phyloP scores from a whole-genome alignment of 1,284 basidiomycete species.

The Lignosus rhinocerotis region DNA sequence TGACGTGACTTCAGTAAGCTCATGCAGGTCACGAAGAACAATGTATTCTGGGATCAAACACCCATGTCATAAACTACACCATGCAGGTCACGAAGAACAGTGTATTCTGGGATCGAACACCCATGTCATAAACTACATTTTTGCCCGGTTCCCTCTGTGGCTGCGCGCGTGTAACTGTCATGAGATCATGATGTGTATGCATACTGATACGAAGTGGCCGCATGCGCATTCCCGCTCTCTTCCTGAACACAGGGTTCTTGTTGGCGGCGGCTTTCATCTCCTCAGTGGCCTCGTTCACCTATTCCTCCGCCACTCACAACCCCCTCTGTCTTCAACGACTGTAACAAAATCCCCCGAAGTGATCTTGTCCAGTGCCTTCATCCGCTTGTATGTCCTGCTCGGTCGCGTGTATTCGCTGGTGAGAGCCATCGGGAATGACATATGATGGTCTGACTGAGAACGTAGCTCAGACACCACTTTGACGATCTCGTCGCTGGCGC shows the following conservation, averaged over 20 bases:
- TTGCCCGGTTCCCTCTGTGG: too few species aligned
- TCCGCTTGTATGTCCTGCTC: conserved; percentile 9
- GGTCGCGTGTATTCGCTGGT: conserved; percentile 8
- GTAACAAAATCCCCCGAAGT: conserved; percentile 5
- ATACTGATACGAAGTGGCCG: too few species aligned
- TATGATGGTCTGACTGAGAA: background rate
- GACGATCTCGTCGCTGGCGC: conserved; percentile 5
- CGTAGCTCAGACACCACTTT: conserved; percentile 5
- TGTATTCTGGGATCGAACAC: too few species aligned
- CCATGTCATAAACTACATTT: too few species aligned
- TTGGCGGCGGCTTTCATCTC: background rate
- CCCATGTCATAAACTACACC: too few species aligned
- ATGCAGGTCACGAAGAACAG: too few species aligned
- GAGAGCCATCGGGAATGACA: background rate
- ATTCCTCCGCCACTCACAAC: conserved; percentile 4
- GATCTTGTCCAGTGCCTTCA: conserved; percentile 6
- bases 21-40: too few species aligned
- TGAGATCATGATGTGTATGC: too few species aligned
- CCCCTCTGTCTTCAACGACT: background rate
- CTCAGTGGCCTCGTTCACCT: background rate
- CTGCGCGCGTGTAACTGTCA: too few species aligned
- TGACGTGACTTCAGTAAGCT: background rate
- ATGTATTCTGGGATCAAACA: too few species aligned
- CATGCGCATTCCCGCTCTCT: background rate
- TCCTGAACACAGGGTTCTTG: conserved; percentile 1